Evolutionary conservation across 1,284 basidiomycete genomes (phyloP).

Genomic region (Cutaneotrichosporon cyanovorans): DNA sequence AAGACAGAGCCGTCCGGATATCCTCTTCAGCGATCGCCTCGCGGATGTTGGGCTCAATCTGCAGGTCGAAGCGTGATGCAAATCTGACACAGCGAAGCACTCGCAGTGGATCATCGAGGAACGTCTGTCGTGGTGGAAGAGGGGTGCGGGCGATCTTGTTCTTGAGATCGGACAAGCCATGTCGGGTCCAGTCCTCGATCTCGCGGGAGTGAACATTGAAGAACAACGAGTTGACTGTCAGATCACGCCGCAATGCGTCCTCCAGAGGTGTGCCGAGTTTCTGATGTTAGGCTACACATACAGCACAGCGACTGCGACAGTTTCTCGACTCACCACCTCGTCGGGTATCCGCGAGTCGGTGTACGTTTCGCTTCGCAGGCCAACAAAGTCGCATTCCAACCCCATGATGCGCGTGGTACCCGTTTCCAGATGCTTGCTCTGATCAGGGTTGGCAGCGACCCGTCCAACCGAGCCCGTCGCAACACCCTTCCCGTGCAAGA

Average conservation of each 20-base stretch:
- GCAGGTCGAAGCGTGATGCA: conserved; percentile 79
- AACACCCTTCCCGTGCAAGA: conserved; percentile 53
- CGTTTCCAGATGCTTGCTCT: conserved; percentile 97
- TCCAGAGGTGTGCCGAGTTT: conserved; percentile 85
- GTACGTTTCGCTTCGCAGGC: conserved; percentile 88
- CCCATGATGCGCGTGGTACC: conserved; percentile 80
- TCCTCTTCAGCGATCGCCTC: conserved; percentile 58
- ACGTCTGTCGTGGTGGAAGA: conserved; percentile 76
- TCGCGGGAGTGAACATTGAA: conserved; percentile 86
- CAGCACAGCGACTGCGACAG: too few relatives aligned
- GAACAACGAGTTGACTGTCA: conserved; percentile 93
- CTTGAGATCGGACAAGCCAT: conserved; percentile 80
- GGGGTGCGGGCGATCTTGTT: conserved; percentile 81
- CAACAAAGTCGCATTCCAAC: conserved; percentile 88
- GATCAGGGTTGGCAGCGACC: conserved; percentile 91
- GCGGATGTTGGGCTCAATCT: conserved; percentile 64
- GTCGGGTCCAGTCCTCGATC: conserved; percentile 80
- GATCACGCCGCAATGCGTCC: conserved; percentile 84
- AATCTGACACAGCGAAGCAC: conserved; percentile 87
- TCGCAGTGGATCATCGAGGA: conserved; percentile 87
- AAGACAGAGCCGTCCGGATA: conserved; percentile 67
- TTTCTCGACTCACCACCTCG: conserved; percentile 57
- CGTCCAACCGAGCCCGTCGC: conserved; percentile 59
- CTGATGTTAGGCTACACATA: conserved; percentile 47
- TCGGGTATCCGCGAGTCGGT: conserved; percentile 83